These are phyloP conservation scores for Tympanopsis confertula DNA, from an alignment of 2,329 filamentous ascomycete species.

Conservation along the genomic window DNA sequence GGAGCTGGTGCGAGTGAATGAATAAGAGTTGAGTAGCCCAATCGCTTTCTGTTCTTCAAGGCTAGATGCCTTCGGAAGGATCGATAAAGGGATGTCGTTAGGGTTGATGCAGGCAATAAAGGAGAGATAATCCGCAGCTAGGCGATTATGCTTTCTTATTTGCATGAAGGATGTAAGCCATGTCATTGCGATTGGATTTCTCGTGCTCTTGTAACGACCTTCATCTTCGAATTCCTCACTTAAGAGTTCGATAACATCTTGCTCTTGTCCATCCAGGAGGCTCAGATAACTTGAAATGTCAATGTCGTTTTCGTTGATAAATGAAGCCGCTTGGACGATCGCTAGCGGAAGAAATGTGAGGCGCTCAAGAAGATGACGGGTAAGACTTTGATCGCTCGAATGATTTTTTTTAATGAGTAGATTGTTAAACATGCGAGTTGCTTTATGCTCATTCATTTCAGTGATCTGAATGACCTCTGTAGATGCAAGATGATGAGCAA, in stretches of 20 bases:
- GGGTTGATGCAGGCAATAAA: neutral
- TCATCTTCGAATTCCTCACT: slow-evolving; percentile 7
- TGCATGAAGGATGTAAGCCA: slow-evolving; percentile 8
- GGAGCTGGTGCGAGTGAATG: neutral
- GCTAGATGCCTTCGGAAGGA: neutral
- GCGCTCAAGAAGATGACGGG: neutral
- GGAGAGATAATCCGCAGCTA: neutral
- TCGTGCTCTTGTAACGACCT: slow-evolving; percentile 2
- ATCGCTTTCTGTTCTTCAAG: neutral
- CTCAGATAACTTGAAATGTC: slow-evolving; percentile 1
- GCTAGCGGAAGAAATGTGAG: slow-evolving; percentile 4
- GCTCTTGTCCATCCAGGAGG: slow-evolving; percentile 3
- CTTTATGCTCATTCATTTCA: neutral
- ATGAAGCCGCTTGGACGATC: slow-evolving; percentile 5
- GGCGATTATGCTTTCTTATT: neutral
- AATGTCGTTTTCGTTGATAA: slow-evolving; percentile 4
- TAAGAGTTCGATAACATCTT: slow-evolving; percentile 4
- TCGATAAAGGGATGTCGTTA: neutral
- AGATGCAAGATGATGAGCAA: neutral
- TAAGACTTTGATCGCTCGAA: neutral
- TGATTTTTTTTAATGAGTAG: neutral
- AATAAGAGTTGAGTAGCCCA: neutral
- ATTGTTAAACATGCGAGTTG: neutral
- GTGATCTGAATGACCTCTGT: neutral
- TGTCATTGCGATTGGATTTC: slow-evolving; percentile 6